These are phyloP conservation scores for Clitopilus passeckerianus DNA, from an alignment of 768 basidiomycete genomes.

Conservation along the genomic window DNA sequence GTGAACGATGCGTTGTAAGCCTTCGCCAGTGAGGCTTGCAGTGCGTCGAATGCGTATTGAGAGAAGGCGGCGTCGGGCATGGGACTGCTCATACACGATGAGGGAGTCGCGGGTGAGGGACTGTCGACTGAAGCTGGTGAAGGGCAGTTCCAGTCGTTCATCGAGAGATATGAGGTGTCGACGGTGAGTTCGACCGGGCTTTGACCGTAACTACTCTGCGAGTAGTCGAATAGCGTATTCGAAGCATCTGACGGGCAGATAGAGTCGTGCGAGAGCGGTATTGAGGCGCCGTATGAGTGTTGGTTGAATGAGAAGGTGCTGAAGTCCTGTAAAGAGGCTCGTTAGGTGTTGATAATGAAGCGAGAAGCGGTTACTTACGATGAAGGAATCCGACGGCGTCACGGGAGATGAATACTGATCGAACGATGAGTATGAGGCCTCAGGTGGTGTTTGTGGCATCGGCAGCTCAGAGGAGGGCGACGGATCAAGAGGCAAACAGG, in stretches of 20 bases:
- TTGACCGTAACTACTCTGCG: background rate
- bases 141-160: conserved; percentile 39
- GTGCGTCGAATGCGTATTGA: conserved; percentile 20
- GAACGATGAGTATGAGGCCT: conserved; percentile 28
- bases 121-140: conserved; percentile 30
- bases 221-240: conserved; percentile 6
- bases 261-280: conserved; percentile 19
- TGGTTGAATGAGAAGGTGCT: conserved; percentile 42
- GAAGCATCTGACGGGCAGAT: conserved; percentile 13
- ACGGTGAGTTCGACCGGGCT: conserved; percentile 27
- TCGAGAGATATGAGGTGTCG: conserved; percentile 28
- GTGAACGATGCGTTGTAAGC: conserved; percentile 16
- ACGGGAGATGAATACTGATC: conserved; percentile 21
- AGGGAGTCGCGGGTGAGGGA: conserved; percentile 38
- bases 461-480: conserved; percentile 9
- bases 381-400: conserved; percentile 45
- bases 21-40: conserved; percentile 26
- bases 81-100: conserved; percentile 21
- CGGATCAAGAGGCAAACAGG: conserved; percentile 19
- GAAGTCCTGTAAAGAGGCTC: conserved; percentile 29
- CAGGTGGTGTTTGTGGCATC: conserved; percentile 18
- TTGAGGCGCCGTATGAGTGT: conserved; percentile 23
- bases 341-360: conserved; percentile 1
- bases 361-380: conserved; percentile 26
- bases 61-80: conserved; percentile 22